Base-by-base conservation (phyloP, 345 rosid genomes). In the Zanthoxylum bungeanum region DNA sequence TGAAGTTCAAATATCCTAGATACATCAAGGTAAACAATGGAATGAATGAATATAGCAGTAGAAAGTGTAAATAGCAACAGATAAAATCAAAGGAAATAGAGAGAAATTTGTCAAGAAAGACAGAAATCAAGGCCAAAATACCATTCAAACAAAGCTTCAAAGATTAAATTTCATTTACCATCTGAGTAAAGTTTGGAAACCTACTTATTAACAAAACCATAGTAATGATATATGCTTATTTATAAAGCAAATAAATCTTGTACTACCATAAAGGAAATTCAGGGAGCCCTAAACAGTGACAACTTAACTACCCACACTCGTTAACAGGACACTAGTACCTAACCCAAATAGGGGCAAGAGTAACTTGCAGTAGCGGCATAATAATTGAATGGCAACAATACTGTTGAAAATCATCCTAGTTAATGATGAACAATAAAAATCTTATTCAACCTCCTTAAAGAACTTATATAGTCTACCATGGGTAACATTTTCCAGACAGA, bases 1-100 rank as follows among this genome's bases (percentile, higher is more conserved):
- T 84, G 78, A 90, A 94, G 73, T 80, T 81, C 82, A 90, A 62
- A 76, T 79, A 80, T 31, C 89, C 98, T 92, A 70, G 67, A 76
- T 11, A 68, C 42, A 78, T 8, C 16, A 64, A 58, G 49, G 22
- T 24, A 57, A 44, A 51, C 56, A 60, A 55, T 25, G 22, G 24
- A 14, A 72, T 17, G 4, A 28, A 46, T 28, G 7, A 34, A 50
- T 37, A 2, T 6, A 22, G 5, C 6, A 2, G 11, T 7, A 52
- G 9, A 68, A 24, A 68, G 8, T 21, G 9, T 34, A 34, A 52
- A 52, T 2, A 36, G 7, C 2, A 34, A 10, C 21, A 47, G 4
- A 49, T 47, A 4, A 52, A 59, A 40, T 42, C 5, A 44, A 11
- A 4, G 52, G 40, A 7, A 14, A 22, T 9, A 8, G n/a, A 44